A percentile compares a stretch with the other conserved stretches of the same genome.
Evolutionary conservation across 2,329 filamentous ascomycete species (phyloP).

Genomic region (Colletotrichum sp.): DNA sequence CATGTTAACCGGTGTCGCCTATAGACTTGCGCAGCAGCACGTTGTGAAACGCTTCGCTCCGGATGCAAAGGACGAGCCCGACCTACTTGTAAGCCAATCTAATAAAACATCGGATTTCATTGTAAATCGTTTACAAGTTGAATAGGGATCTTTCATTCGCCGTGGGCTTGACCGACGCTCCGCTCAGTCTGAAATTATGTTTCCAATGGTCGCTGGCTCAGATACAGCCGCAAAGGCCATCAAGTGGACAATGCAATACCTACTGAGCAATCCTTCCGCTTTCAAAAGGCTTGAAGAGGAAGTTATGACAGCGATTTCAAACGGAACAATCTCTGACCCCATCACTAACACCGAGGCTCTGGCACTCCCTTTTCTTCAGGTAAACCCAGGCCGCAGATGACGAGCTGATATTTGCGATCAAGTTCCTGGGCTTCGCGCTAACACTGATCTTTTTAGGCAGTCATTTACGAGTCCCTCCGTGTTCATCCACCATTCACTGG

Average conservation of each 20-base stretch:
- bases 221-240: constrained; percentile 40
- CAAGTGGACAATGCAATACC: constrained; percentile 53
- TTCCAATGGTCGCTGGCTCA: constrained; percentile 33
- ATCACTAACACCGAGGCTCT: constrained; percentile 38
- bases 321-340: constrained; percentile 22
- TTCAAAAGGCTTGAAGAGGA: constrained; percentile 53
- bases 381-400: neutral
- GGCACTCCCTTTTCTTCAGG: constrained; percentile 43
- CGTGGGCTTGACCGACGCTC: constrained; percentile 8
- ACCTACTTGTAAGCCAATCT: neutral
- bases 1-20: neutral
- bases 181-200: constrained; percentile 7
- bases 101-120: neutral
- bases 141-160: neutral
- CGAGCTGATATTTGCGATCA: accelerated
- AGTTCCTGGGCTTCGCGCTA: neutral
- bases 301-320: constrained; percentile 38
- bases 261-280: constrained; percentile 52
- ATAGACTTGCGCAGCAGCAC: neutral
- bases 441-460: constrained; percentile 36
- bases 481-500: constrained; percentile 54
- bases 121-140: neutral
- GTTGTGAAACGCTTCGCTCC: neutral
- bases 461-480: constrained; percentile 56
- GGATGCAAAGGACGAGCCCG: constrained; percentile 1